These are phyloP conservation scores for Kwoniella botswanensis DNA, from an alignment of 768 basidiomycete genomes.

Conservation along the genomic window DNA sequence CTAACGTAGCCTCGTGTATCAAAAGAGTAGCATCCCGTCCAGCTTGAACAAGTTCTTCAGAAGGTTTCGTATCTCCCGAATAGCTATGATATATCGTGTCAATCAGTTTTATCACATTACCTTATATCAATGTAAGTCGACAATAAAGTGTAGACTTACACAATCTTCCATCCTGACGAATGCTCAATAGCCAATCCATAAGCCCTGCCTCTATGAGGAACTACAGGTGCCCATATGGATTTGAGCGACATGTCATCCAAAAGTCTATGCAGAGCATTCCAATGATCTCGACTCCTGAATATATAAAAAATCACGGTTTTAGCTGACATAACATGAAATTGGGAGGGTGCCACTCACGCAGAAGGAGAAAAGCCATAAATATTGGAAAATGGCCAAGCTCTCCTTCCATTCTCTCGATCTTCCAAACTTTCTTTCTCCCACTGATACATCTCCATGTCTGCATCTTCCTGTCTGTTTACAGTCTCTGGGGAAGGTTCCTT, in stretches of 20 bases:
- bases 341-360: constrained; percentile 6
- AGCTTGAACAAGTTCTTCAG: constrained; percentile 68
- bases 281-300: constrained; percentile 15
- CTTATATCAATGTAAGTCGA: neutral
- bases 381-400: constrained; percentile 21
- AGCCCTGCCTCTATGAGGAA: constrained; percentile 73
- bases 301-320: neutral
- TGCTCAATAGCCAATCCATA: constrained; percentile 75
- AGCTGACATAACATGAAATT: neutral
- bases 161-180: constrained; percentile 74
- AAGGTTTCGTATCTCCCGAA: constrained; percentile 88
- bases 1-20: constrained; percentile 94
- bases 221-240: constrained; percentile 71
- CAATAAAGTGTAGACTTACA: constrained; percentile 62
- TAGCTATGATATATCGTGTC: constrained; percentile 64
- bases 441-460: constrained; percentile 1
- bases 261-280: constrained; percentile 1
- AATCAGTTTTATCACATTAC: neutral
- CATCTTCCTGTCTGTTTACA: neutral
- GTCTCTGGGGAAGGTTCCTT: neutral
- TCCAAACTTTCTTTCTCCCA: constrained; percentile 15
- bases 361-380: constrained; percentile 13
- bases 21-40: constrained; percentile 76
- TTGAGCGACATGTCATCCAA: constrained; percentile 61
- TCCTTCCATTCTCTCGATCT: constrained; percentile 11